Evolutionary conservation across 2,329 filamentous ascomycete species (phyloP).

Genomic region (Penicillium italicum): DNA sequence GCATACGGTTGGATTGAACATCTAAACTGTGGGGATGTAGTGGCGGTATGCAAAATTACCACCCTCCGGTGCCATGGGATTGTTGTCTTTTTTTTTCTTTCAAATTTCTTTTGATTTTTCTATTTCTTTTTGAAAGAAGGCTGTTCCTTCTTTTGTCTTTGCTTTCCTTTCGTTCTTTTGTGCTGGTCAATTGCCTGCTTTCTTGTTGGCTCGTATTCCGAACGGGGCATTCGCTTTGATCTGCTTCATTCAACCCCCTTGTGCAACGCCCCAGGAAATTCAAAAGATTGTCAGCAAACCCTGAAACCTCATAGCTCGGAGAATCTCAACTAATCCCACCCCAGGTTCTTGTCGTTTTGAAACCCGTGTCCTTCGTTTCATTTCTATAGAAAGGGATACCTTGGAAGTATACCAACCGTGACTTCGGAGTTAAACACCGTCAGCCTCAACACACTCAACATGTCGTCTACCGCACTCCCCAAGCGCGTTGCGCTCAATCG

Average conservation of each 20-base stretch:
- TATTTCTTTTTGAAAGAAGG: not conserved
- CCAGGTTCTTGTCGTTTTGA: not conserved
- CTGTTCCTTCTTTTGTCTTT: slow-evolving; percentile 7
- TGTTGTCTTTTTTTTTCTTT: slow-evolving; percentile 4
- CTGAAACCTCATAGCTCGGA: not conserved
- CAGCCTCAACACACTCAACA: slow-evolving; percentile 18
- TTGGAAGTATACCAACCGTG: not conserved
- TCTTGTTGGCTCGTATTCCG: slow-evolving; percentile 10
- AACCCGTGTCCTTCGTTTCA: not conserved
- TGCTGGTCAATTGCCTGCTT: slow-evolving; percentile 11
- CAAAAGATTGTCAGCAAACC: not conserved
- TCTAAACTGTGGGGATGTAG: not conserved
- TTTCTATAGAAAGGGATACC: not conserved
- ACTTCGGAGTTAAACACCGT: not conserved
- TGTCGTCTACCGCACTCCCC: slow-evolving; percentile 52
- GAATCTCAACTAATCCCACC: not conserved
- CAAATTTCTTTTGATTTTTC: not conserved
- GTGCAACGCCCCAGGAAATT: not conserved
- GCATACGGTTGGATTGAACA: not conserved
- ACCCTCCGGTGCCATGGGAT: not conserved
- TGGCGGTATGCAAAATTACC: slow-evolving; percentile 18
- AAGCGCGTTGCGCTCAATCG: slow-evolving; percentile 50
- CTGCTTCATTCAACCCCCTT: slow-evolving; percentile 3
- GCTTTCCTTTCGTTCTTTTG: slow-evolving; percentile 3
- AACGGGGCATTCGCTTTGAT: slow-evolving; percentile 2